phyloP scores from a whole-genome alignment of 2,329 filamentous ascomycete species.

The Ceratocystis cubensis region DNA sequence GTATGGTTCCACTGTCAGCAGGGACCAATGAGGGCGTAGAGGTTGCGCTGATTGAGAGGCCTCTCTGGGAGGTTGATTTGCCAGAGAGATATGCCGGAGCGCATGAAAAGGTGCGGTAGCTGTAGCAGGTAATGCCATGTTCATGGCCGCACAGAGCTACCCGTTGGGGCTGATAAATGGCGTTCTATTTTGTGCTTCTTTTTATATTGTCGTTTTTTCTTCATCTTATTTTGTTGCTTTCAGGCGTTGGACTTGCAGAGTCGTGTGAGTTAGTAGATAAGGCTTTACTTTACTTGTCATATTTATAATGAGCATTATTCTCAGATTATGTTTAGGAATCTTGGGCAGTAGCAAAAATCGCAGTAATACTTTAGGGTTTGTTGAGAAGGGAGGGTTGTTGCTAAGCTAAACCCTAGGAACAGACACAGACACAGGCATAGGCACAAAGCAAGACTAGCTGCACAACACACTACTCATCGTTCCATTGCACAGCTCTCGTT shows the following conservation, averaged over 20 bases:
- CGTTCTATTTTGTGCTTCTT: neutral
- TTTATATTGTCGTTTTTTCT: neutral
- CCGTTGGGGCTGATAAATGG: neutral
- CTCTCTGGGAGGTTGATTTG: constrained; percentile 68
- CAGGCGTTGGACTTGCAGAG: constrained; percentile 5
- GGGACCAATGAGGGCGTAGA: constrained; percentile 43
- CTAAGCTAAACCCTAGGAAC: no score
- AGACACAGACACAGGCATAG: no score
- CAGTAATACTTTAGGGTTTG: no score
- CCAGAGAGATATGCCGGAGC: constrained; percentile 48
- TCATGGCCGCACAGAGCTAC: neutral
- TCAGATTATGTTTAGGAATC: neutral
- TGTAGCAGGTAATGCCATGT: neutral
- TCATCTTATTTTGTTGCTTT: neutral
- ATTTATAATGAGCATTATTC: constrained; percentile 7
- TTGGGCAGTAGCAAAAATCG: neutral
- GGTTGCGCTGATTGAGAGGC: constrained; percentile 78
- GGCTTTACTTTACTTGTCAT: neutral
- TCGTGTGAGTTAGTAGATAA: neutral
- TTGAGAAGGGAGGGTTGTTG: no score
- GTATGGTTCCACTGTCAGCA: constrained; percentile 40
- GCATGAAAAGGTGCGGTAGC: constrained; percentile 17
- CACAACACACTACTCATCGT: no score
- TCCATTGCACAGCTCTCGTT: no score
- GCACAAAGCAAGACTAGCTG: no score